Evolutionary conservation across 1,284 basidiomycete species (phyloP).

Genomic region (Ustilago cynodontis): DNA sequence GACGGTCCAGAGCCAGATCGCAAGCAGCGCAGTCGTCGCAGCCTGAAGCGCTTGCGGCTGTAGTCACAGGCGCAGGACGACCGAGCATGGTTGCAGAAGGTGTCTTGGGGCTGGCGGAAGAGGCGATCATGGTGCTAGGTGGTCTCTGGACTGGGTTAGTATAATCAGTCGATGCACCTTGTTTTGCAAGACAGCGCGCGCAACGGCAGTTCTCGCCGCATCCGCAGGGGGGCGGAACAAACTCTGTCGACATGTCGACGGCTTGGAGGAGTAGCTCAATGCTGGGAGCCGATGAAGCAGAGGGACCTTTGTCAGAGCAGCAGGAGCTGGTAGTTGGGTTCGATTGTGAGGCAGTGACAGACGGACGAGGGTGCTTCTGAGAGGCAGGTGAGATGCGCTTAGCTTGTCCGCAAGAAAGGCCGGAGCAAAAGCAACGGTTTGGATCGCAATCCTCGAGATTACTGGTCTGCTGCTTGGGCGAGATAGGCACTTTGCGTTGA

Average conservation of each 20-base stretch:
- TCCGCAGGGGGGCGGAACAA: conserved; percentile 45
- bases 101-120: conserved; percentile 29
- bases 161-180: neutral
- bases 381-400: neutral
- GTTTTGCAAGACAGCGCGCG: conserved; percentile 36
- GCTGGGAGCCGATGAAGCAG: conserved; percentile 28
- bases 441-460: conserved; percentile 17
- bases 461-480: conserved; percentile 9
- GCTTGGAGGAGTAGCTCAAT: conserved; percentile 51
- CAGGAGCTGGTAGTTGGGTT: conserved; percentile 13
- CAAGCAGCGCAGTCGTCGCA: conserved; percentile 60
- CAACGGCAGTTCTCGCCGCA: conserved; percentile 47
- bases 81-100: conserved; percentile 10
- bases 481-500: conserved; percentile 8
- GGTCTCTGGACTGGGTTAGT: conserved; percentile 1
- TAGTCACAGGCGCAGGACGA: neutral
- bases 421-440: conserved; percentile 21
- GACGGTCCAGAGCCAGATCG: conserved; percentile 52
- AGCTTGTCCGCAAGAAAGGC: conserved; percentile 9
- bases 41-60: conserved; percentile 2
- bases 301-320: conserved; percentile 23
- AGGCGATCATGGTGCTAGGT: conserved; percentile 20
- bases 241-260: conserved; percentile 54
- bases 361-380: neutral
- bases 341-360: neutral